Base-by-base conservation (phyloP, 73 alveolate species). In the Symbiodinium natans region DNA sequence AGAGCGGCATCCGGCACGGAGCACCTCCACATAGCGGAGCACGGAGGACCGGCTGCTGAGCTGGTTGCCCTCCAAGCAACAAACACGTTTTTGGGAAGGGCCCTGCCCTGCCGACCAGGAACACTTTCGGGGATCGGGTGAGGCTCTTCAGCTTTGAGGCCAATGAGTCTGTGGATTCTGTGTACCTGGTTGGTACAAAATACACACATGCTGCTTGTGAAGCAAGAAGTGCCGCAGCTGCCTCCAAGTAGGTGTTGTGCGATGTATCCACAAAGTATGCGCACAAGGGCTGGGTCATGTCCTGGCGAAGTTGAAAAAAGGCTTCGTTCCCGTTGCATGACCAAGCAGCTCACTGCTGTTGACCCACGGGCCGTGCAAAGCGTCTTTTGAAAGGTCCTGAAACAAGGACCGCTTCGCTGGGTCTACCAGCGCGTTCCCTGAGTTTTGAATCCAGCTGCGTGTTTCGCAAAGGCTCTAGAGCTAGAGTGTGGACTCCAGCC, bases 11-110 rank as follows among this genome's bases (percentile, higher is more conserved):
- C 98, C 98, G 33, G 92, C 63, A 29, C 92, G 98, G 8, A 92
- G 83, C n/a, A 92, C 98, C 38, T 92, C 98, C 92, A 92, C 98
- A 43, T 92, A 92, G 84, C 92, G 98, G 39, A 92, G 68, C 63
- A 80, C 98, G 68, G 48, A 23, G 84, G 92, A 77, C 10, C 98
- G 92, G 92, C 98, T 80, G 68, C 98, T 92, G 33, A 92, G 98
- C 80, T 92, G 98, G 38, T 92, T 92, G 63, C 98, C 98, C 82
- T 84, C 75, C 63, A 25, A 38, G 36, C 59, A 21, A 21, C 59
- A 21, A 46, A 1, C 9, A 46, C 59, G n/a, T n/a, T n/a, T n/a
- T n/a, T n/a, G n/a, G n/a, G n/a, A n/a, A n/a, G n/a, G n/a, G n/a
- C n/a, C n/a, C n/a, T n/a, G n/a, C n/a, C n/a, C n/a, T n/a, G n/a